These are phyloP conservation scores for Fusarium sp. DNA, from an alignment of 2,329 filamentous ascomycete species.

Conservation along the genomic window DNA sequence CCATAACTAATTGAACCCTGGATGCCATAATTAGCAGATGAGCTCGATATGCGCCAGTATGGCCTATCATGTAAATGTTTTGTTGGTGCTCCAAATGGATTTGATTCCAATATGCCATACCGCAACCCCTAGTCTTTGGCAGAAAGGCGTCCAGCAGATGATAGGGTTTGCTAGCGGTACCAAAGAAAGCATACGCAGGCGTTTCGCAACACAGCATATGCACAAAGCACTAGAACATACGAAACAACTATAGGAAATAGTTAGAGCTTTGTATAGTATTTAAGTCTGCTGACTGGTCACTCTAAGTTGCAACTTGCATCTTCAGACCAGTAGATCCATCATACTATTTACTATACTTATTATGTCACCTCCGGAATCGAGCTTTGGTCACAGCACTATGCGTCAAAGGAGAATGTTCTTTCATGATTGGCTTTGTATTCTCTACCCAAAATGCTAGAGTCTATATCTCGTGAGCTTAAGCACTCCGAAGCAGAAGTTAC, in stretches of 20 bases:
- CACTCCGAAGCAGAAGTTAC: constrained; percentile 5
- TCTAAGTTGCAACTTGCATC: background rate
- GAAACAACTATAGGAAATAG: background rate
- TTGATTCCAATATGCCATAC: too few species aligned
- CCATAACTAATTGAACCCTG: too few species aligned
- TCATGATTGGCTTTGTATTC: background rate
- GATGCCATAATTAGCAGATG: too few species aligned
- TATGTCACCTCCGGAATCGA: background rate
- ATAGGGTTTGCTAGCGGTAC: background rate
- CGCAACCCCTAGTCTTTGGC: too few species aligned
- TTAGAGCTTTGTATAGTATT: background rate
- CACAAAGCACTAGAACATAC: background rate
- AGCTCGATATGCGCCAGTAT: too few species aligned
- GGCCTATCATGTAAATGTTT: too few species aligned
- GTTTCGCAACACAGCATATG: background rate
- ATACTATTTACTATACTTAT: background rate
- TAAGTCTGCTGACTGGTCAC: background rate
- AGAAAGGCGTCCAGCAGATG: background rate
- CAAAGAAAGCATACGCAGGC: background rate
- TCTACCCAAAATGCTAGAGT: background rate
- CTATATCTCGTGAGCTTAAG: background rate
- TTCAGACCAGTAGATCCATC: background rate
- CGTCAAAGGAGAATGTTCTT: background rate
- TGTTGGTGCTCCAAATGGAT: too few species aligned
- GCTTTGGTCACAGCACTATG: background rate